Evolutionary conservation across 2,329 filamentous ascomycete species (phyloP), one percentile per base, ranked within the genome.

Genomic region (Talaromyces sp.): DNA sequence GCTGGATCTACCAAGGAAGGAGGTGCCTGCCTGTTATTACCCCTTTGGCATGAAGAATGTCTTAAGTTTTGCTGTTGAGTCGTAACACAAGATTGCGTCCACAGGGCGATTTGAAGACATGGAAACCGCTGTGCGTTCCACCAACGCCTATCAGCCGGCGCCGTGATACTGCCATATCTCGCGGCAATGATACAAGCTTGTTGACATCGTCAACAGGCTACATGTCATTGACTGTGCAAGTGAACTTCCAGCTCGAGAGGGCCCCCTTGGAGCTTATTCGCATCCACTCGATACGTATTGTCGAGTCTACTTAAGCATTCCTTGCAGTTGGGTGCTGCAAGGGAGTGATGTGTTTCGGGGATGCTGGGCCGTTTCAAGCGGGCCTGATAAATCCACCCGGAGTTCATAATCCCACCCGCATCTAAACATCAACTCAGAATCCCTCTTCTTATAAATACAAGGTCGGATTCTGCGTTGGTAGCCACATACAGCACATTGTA

Each of bases 291-390:
- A 45, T 63, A 63, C 27, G 27, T 31, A 31, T 5, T 7, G 61
- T 57, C 13, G 19, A 50, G 11, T 37, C 41, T 52, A 13, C 22
- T 27, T 61, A 43, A 48, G 41, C 50, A 57, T 62, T 62, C 63
- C 63, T 61, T 54, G 63, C 63, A 58, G 47, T 27, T 16, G 3
- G 11, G 9, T 24, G 63, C 39, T 60, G 63, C 63, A 65, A 65
- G 63, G 63, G 22, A 47, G 35, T 11, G 60, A 35, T 37, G 52
- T 56, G 52, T 56, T 37, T 39, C 33, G 33, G n/a, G 14, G 9
- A 56, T 56, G 52, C 14, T 11, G 52, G 37, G 52, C n/a, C 50
- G 52, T 56, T 56, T 56, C 52, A 16, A 56, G 37, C 10, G 37
- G 48, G 52, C 33, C 52, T 10, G 10, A n/a, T 39, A 8, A 24